Percentiles rank a stretch among this genome's conserved stretches.
phyloP scores from a whole-genome alignment of 495 filamentous ascomycete species.

The Copromyces sp. region DNA sequence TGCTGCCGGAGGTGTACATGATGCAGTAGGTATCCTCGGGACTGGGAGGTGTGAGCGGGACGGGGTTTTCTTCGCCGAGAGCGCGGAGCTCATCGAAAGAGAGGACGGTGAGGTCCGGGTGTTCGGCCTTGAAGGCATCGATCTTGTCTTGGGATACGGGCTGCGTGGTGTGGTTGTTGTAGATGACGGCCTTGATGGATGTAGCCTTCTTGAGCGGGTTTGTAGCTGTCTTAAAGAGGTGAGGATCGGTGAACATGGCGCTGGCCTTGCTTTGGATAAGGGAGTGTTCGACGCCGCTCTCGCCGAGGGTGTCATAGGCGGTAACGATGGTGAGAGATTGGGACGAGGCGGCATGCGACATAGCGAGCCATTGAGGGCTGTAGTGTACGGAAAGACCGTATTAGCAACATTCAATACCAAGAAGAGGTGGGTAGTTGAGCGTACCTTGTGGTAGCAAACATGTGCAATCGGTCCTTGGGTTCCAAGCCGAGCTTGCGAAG shows the following conservation, averaged over 20 bases:
- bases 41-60: conserved; percentile 52
- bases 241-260: conserved; percentile 52
- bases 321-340: conserved; percentile 94
- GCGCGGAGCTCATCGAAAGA: conserved; percentile 34
- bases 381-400: background rate
- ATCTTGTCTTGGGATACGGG: conserved; percentile 31
- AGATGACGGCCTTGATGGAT: conserved; percentile 34
- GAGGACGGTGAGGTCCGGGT: conserved; percentile 30
- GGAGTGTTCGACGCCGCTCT: conserved; percentile 51
- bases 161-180: conserved; percentile 32
- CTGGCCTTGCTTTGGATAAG: conserved; percentile 49
- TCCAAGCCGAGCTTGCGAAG: conserved; percentile 46
- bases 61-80: conserved; percentile 56
- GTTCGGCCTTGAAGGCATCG: conserved; percentile 30
- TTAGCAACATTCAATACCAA: conserved; percentile 2
- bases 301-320: conserved; percentile 68
- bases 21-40: conserved; percentile 72
- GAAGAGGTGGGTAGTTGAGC: background rate
- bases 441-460: conserved; percentile 52
- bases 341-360: conserved; percentile 62
- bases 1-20: conserved; percentile 93
- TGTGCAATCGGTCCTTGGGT: conserved; percentile 40
- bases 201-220: conserved; percentile 32
- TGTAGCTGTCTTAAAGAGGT: conserved; percentile 41
- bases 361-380: conserved; percentile 40